Conservation (phyloP, 75 land plant genomes). For the Sequoiadendron giganteum region DNA sequence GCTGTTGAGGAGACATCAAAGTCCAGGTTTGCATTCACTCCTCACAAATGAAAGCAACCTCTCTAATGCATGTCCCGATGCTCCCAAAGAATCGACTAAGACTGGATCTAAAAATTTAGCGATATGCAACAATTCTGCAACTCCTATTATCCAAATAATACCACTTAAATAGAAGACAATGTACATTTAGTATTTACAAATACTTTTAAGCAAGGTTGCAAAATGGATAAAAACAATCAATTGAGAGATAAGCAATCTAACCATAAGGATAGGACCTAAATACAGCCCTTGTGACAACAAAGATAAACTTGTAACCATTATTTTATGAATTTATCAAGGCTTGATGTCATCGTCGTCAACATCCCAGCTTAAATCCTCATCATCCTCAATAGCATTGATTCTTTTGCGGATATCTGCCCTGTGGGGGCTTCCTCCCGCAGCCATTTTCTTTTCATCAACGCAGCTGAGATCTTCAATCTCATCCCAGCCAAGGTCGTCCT, state of each 20-base stretch:
- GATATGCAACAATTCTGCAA: not conserved
- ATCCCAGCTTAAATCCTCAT: conserved; percentile 83
- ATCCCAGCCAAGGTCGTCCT: conserved; percentile 77
- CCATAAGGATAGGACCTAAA: not conserved
- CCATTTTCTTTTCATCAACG: conserved; percentile 36
- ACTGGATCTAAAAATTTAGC: not conserved
- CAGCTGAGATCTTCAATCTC: conserved; percentile 65
- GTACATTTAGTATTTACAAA: conserved; percentile 7
- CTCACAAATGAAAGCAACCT: not conserved
- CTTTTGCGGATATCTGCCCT: conserved; percentile 45
- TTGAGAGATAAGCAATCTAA: not conserved
- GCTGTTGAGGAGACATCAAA: not conserved
- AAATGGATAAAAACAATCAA: not conserved
- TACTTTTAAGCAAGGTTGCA: not conserved
- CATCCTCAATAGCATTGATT: conserved; percentile 48
- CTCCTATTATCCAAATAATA: not conserved
- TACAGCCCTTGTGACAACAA: not conserved
- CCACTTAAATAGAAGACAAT: not conserved
- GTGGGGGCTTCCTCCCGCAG: conserved; percentile 12
- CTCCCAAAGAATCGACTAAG: not conserved
- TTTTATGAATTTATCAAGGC: not conserved
- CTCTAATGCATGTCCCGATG: not conserved
- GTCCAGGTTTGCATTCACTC: not conserved
- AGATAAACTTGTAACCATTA: not conserved
- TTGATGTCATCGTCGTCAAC: conserved; percentile 43